Base-by-base conservation (phyloP, 306 rosid genomes). In the Medicago ruthenica region DNA sequence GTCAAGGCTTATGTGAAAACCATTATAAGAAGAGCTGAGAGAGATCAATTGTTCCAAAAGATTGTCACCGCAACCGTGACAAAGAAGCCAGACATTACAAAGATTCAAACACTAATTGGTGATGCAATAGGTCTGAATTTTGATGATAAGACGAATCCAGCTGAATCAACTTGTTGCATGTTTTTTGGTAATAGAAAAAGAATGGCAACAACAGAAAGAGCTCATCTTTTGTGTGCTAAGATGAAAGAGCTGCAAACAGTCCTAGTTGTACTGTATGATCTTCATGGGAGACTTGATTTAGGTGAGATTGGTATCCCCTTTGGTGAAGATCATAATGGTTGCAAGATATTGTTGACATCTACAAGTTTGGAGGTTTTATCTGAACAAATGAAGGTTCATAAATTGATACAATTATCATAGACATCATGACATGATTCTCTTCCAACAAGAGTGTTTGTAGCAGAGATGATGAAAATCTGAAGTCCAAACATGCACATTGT, bases 161-260 rank as follows among this genome's bases (percentile, higher is more conserved):
- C 37, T 57, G 63, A 57, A 21, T 21, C 63, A 21, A 57, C 63
- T 21, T 21, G 3, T 21, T 44, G 20, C 40, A 20, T 67, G 58
- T 44, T 2, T 21, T 67, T 17, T 10, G 8, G 60, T 45, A 69
- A 24, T 69, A 47, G 10, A 2, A 69, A 69, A 48, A n/a, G 24
- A 27, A 48, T 10, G 10, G 2, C 2, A 27, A 27, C 37, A 8
- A 9, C 44, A 14, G 45, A 69, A 47, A 48, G 74, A 27, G 74
- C 27, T 48, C 7, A 0, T 44, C 55, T 24, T 8, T 27, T 70
- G 44, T 14, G 45, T 70, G 39, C 39, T 70, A 69, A 47, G 45
- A n/a, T 70, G 74, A 70, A 48, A 31, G 74, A 70, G 16, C 16
- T n/a, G 75, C 63, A 70, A 12, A 15, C 17, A 15, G 34, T 70